Evolutionary conservation across 441 rosid species (phyloP), one percentile per base, ranked within the genome.

Genomic region (Kokia cookei): DNA sequence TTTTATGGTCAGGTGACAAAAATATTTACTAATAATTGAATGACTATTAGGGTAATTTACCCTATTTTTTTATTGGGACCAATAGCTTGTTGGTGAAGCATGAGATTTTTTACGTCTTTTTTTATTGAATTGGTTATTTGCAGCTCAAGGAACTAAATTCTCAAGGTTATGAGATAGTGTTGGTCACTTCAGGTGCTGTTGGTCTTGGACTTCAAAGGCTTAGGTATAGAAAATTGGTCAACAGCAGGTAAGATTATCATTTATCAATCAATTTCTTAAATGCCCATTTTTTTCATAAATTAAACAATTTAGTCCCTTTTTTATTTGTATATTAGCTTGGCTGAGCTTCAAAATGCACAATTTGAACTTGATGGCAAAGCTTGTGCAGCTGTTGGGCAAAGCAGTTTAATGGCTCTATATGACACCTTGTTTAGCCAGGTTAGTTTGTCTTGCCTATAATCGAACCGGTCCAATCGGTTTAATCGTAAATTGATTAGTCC

Each of bases 191-290:
- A 11, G 89, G 89, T 45, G 89, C 89, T 17, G 84, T 85, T 19
- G 85, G 86, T 71, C 77, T 83, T 24, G 86, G 89, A 13, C 85
- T 85, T 3, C 86, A 85, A 75, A 85, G 86, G 85, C 84, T 85
- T 22, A 72, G 81, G 75, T 81, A 83, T 71, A 74, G 89, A 61
- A 85, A 73, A 60, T 78, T 85, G 64, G 77, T 85, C 43, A 80
- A 85, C 29, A 83, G 89, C 86, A 85, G 89, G 89, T 85, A 57
- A 37, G 40, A 37, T 37, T 37, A 37, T 37, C 40, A 37, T 37
- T 8, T 5, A 1, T 37, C 40, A 37, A 37, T 24, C 15, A 24
- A 58, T 58, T 59, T 4, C 40, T 5, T 27, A 27, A 12, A 59
- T 27, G 8, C 19, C 8, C 1, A n/a, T 22, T 66, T 8, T n/a